These are phyloP conservation scores for Fragaria nilgerrensis DNA, from an alignment of 306 rosid genomes.

Conservation along the genomic window DNA sequence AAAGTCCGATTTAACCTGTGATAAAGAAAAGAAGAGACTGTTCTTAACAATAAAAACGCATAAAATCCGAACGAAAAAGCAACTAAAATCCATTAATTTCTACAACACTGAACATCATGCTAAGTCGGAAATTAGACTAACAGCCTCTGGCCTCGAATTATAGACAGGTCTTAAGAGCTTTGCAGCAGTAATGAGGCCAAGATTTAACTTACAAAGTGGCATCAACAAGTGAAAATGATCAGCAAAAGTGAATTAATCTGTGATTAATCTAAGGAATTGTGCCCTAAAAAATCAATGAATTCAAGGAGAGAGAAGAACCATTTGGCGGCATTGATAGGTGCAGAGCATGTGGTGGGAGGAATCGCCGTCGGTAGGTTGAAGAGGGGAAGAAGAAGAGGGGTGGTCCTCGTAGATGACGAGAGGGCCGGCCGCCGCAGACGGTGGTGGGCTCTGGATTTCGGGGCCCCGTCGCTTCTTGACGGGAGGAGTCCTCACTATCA, in stretches of 20 bases:
- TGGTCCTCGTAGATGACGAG: slow-evolving; percentile 81
- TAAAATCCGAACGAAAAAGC: background rate
- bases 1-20: slow-evolving; percentile 80
- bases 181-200: too few species aligned
- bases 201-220: too few species aligned
- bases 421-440: slow-evolving; percentile 31
- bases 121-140: too few species aligned
- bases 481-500: slow-evolving; percentile 78
- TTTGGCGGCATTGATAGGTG: slow-evolving; percentile 97
- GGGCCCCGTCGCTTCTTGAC: slow-evolving; percentile 66
- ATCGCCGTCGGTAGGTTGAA: slow-evolving; percentile 23
- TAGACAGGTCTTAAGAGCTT: too few species aligned
- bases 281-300: too few species aligned
- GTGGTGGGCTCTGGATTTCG: slow-evolving; percentile 27
- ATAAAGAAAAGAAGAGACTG: background rate
- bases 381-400: slow-evolving; percentile 31
- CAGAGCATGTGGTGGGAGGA: slow-evolving; percentile 51
- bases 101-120: too few species aligned
- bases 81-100: background rate
- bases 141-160: too few species aligned
- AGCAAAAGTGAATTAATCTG: too few species aligned
- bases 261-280: too few species aligned
- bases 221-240: too few species aligned
- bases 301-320: slow-evolving; percentile 42
- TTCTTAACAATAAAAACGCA: background rate